Conservation (phyloP, 1,284 basidiomycete genomes). For the Trametes hirsuta region DNA sequence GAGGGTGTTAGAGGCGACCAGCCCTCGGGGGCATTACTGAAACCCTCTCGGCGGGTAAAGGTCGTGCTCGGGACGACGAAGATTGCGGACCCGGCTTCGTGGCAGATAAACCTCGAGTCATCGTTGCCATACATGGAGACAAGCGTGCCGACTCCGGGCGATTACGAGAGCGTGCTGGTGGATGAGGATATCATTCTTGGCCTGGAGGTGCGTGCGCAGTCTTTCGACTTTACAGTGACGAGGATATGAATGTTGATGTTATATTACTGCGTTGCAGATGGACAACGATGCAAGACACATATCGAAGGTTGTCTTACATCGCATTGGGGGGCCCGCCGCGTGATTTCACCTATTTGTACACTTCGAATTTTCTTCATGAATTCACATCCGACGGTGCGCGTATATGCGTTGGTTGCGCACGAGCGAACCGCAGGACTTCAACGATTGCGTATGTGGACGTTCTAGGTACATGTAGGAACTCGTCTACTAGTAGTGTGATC, state of each 20-base stretch:
- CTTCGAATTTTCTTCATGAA: no score
- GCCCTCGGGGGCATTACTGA: no score
- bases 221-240: no score
- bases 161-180: slow-evolving; percentile 46
- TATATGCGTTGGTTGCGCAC: no score
- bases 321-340: slow-evolving; percentile 14
- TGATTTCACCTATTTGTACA: background rate
- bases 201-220: slow-evolving; percentile 37
- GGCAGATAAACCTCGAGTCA: slow-evolving; percentile 17
- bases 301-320: slow-evolving; percentile 18
- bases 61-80: slow-evolving; percentile 17
- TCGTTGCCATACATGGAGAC: slow-evolving; percentile 33
- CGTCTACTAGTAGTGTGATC: no score
- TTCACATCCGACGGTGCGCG: no score
- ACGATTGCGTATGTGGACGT: no score
- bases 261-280: slow-evolving; percentile 9
- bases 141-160: slow-evolving; percentile 27
- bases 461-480: no score
- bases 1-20: no score
- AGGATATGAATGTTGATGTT: background rate
- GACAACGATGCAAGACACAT: slow-evolving; percentile 16
- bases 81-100: slow-evolving; percentile 12
- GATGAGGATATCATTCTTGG: slow-evolving; percentile 55
- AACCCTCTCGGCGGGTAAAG: slow-evolving; percentile 3
- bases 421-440: no score